These are phyloP conservation scores for Raffaelea arxii DNA, from an alignment of 2,329 filamentous ascomycete genomes.

Conservation along the genomic window DNA sequence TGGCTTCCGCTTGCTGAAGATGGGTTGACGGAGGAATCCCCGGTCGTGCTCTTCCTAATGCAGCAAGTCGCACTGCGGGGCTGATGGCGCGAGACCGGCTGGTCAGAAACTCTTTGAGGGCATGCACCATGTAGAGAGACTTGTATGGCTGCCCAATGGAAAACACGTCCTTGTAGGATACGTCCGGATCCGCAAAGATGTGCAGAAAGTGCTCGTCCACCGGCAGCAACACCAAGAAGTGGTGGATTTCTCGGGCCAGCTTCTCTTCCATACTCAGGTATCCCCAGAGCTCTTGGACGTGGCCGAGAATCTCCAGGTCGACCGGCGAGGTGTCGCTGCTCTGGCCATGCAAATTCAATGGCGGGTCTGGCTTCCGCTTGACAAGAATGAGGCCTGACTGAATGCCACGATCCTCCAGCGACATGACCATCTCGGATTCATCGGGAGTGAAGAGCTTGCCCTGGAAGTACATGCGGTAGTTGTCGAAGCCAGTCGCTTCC, in stretches of 20 bases:
- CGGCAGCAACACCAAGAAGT: slow-evolving; percentile 61
- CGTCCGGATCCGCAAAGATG: slow-evolving; percentile 43
- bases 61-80: slow-evolving; percentile 10
- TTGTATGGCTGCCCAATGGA: slow-evolving; percentile 61
- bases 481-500: slow-evolving; percentile 63
- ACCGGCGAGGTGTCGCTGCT: slow-evolving; percentile 50
- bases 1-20: neutral
- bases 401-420: slow-evolving; percentile 59
- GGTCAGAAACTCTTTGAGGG: slow-evolving; percentile 53
- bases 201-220: slow-evolving; percentile 53
- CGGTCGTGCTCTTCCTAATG: neutral
- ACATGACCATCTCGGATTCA: slow-evolving; percentile 47
- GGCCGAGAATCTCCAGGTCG: slow-evolving; percentile 68
- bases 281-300: slow-evolving; percentile 76
- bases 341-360: no score
- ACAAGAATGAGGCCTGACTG: slow-evolving; percentile 57
- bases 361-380: no score
- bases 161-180: slow-evolving; percentile 54
- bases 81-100: slow-evolving; percentile 19
- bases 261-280: slow-evolving; percentile 66
- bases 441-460: slow-evolving; percentile 56
- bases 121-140: slow-evolving; percentile 61
- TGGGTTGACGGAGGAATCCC: neutral
- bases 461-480: slow-evolving; percentile 62
- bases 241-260: slow-evolving; percentile 60